phyloP scores from a whole-genome alignment of 371 early-diverging fungal genomes.

The Mortierella sp. region DNA sequence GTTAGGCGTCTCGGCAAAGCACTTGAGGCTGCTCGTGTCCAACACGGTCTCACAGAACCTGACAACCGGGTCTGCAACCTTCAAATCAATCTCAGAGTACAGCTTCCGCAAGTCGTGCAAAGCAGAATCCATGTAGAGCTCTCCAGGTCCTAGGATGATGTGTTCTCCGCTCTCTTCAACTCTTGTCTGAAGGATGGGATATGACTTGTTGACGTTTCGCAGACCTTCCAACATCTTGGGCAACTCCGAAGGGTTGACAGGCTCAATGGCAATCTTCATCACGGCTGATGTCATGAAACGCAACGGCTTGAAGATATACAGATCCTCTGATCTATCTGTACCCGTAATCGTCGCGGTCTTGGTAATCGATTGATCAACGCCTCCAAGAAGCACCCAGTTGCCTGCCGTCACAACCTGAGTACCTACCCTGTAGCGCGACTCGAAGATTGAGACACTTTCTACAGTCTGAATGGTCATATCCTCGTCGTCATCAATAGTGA shows the following conservation, averaged over 20 bases:
- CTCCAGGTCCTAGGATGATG: slow-evolving; percentile 93
- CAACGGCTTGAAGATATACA: slow-evolving; percentile 88
- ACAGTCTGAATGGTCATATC: slow-evolving; percentile 92
- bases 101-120: slow-evolving; percentile 94
- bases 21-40: slow-evolving; percentile 93
- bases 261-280: slow-evolving; percentile 95
- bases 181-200: slow-evolving; percentile 91
- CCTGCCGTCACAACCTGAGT: slow-evolving; percentile 86
- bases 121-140: slow-evolving; percentile 95
- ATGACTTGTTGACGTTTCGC: slow-evolving; percentile 93
- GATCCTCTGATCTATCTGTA: slow-evolving; percentile 66
- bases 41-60: slow-evolving; percentile 96
- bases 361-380: slow-evolving; percentile 91
- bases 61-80: slow-evolving; percentile 97
- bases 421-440: slow-evolving; percentile 89
- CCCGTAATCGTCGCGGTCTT: slow-evolving; percentile 94
- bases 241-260: slow-evolving; percentile 95
- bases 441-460: slow-evolving; percentile 76
- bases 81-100: slow-evolving; percentile 96
- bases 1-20: slow-evolving; percentile 98
- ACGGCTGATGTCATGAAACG: slow-evolving; percentile 86
- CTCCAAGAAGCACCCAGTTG: slow-evolving; percentile 91
- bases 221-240: slow-evolving; percentile 98
- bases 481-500: slow-evolving; percentile 93
- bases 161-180: slow-evolving; percentile 98